Conservation (phyloP, 371 early-diverging fungal genomes). For the Smittium culicis region DNA sequence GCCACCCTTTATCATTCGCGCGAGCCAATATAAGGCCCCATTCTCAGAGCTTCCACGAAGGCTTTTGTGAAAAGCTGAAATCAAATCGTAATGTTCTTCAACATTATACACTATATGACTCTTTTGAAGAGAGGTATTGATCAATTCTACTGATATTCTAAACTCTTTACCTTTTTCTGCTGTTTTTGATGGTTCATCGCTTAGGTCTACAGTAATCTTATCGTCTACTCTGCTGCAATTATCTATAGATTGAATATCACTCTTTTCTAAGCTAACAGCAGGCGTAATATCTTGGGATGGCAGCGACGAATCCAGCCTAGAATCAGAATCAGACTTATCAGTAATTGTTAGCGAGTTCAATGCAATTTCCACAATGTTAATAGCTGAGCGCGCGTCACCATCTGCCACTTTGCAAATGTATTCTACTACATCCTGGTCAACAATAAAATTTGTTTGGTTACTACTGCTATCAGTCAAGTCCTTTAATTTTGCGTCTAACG, state of each 20-base stretch:
- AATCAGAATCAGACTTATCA: conserved; percentile 7
- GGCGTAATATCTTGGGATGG: conserved; percentile 13
- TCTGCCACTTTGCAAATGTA: conserved; percentile 23
- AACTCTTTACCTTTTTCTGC: conserved; percentile 51
- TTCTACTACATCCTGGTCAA: conserved; percentile 16
- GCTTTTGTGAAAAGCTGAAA: conserved; percentile 77
- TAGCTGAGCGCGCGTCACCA: conserved; percentile 30
- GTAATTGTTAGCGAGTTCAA: conserved; percentile 42
- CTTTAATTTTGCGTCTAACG: conserved; percentile 26
- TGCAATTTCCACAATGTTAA: conserved; percentile 33
- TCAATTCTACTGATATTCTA: conserved; percentile 34
- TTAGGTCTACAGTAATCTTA: no score
- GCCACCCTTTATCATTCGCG: conserved; percentile 73
- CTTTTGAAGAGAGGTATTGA: conserved; percentile 54
- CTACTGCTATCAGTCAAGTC: conserved; percentile 17
- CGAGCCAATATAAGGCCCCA: conserved; percentile 76
- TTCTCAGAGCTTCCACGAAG: conserved; percentile 62
- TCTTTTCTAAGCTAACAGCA: background rate
- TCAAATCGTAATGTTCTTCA: conserved; percentile 77
- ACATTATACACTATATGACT: conserved; percentile 68
- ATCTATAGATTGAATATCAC: no score
- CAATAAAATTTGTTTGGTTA: no score
- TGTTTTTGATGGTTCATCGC: no score
- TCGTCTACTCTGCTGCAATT: no score
- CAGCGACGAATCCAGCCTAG: background rate